A percentile compares a stretch with the other conserved stretches of the same genome.
phyloP scores from a whole-genome alignment of 768 basidiomycete genomes.

The Rubroboletus pulcherrimus region DNA sequence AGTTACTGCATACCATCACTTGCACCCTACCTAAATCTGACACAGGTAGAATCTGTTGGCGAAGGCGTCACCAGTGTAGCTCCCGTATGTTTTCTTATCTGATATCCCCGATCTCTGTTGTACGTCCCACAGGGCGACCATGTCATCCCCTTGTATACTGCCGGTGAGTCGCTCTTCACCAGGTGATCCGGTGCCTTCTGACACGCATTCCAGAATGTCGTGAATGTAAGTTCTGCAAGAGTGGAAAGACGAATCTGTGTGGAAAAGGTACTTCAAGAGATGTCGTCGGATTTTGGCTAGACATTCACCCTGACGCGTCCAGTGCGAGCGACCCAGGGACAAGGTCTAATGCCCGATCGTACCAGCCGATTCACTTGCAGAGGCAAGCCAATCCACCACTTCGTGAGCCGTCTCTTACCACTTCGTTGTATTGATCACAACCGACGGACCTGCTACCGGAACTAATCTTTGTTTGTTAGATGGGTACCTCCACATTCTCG shows the following conservation, averaged over 20 bases:
- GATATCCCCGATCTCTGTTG: background rate
- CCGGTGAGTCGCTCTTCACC: slow-evolving; percentile 48
- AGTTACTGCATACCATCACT: slow-evolving; percentile 28
- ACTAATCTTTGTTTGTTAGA: slow-evolving; percentile 45
- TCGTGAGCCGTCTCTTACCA: slow-evolving; percentile 51
- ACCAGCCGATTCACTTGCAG: slow-evolving; percentile 85
- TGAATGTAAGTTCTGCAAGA: slow-evolving; percentile 99
- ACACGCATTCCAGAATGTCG: slow-evolving; percentile 61
- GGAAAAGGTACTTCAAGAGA: slow-evolving; percentile 61
- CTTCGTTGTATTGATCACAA: background rate
- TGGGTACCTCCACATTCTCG: slow-evolving; percentile 99
- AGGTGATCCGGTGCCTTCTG: background rate
- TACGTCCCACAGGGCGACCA: slow-evolving; percentile 68
- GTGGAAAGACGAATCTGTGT: slow-evolving; percentile 98
- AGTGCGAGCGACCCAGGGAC: slow-evolving; percentile 92
- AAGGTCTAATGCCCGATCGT: slow-evolving; percentile 92
- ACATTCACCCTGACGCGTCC: slow-evolving; percentile 4
- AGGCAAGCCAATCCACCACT: slow-evolving; percentile 85
- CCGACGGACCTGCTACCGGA: background rate
- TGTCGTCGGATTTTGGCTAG: background rate
- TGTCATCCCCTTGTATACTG: slow-evolving; percentile 95
- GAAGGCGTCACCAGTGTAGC: slow-evolving; percentile 85
- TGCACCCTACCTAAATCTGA: background rate
- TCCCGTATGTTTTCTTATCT: slow-evolving; percentile 36
- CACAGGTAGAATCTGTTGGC: slow-evolving; percentile 93